phyloP scores from a whole-genome alignment of 2,329 filamentous ascomycete genomes.

The Cercospora citrullina region DNA sequence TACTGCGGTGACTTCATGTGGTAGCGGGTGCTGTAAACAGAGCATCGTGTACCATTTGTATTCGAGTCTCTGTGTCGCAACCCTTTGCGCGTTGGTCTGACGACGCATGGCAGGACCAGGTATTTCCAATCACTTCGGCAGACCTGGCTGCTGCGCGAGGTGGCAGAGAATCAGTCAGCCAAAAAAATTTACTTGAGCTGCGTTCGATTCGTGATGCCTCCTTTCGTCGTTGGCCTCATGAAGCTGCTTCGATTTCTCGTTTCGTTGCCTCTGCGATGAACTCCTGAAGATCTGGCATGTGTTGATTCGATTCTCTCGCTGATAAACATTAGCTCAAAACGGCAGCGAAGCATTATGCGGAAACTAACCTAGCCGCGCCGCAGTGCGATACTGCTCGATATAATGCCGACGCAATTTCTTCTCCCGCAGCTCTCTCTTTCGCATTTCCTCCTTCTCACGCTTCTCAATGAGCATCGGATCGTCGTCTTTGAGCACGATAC shows the following conservation, averaged over 20 bases:
- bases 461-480: constrained; percentile 6
- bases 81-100: neutral
- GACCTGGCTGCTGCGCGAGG: neutral
- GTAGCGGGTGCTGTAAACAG: neutral
- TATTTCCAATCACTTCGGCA: neutral
- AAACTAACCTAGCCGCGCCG: constrained; percentile 1
- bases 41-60: neutral
- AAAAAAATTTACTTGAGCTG: neutral
- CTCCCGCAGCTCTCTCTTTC: constrained; percentile 1
- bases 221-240: neutral
- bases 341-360: neutral
- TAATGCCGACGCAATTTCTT: constrained; percentile 12
- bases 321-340: neutral
- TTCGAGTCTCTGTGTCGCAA: neutral
- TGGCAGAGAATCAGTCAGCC: neutral
- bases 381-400: constrained; percentile 12
- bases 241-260: neutral
- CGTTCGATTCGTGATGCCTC: neutral
- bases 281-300: neutral
- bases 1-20: neutral
- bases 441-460: neutral
- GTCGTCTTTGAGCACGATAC: constrained; percentile 5
- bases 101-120: neutral
- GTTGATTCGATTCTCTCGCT: neutral
- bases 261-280: constrained; percentile 1